These are phyloP conservation scores for Panicum hallii DNA, from an alignment of 202 grass and related monocot genomes.

Conservation along the genomic window DNA sequence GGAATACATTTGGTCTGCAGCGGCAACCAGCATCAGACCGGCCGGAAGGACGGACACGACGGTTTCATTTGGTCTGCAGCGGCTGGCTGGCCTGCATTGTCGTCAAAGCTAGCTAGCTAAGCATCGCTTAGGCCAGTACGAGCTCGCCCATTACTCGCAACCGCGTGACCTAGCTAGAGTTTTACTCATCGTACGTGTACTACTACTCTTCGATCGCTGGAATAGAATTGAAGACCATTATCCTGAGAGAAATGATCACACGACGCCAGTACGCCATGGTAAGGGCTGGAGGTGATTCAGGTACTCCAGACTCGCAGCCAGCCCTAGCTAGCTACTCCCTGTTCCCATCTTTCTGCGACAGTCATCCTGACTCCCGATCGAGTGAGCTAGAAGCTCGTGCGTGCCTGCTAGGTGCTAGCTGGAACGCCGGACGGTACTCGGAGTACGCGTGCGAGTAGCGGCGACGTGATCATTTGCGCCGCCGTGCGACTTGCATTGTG, in stretches of 20 bases:
- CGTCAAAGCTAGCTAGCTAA: constrained; percentile 1
- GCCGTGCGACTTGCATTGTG: background rate
- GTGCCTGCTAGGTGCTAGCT: too few relatives aligned
- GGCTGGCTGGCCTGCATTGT: background rate
- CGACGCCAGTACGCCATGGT: background rate
- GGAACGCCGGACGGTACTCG: background rate
- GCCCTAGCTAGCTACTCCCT: background rate
- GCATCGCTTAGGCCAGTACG: background rate
- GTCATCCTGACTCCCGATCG: constrained; percentile 17
- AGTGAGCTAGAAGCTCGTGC: background rate
- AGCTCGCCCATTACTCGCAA: background rate
- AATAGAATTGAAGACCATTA: background rate
- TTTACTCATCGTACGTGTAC: background rate
- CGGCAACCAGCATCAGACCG: background rate
- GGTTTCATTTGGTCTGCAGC: background rate
- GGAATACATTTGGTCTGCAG: background rate
- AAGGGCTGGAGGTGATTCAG: background rate
- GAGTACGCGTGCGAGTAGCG: background rate
- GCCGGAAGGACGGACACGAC: too few relatives aligned
- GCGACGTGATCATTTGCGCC: background rate
- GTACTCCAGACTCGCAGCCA: background rate
- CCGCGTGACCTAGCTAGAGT: constrained; percentile 1
- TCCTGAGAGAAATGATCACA: background rate
- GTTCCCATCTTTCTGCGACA: constrained; percentile 12
- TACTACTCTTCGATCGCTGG: background rate